These are phyloP conservation scores for Forsythia suspensa DNA, from an alignment of 257 asterid genomes.

Conservation along the genomic window DNA sequence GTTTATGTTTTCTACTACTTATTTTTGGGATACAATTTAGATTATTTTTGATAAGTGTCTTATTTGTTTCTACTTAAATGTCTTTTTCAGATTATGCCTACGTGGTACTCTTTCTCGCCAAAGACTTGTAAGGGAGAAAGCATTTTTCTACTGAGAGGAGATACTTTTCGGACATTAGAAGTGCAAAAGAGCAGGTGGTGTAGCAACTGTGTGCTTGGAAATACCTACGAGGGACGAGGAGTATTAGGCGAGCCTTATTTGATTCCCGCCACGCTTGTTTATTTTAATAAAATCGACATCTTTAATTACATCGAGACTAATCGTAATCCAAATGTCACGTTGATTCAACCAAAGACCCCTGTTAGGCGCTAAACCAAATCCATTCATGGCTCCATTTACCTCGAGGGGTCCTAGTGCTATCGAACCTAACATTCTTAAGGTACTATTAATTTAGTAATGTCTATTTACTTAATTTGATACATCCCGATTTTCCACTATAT, in stretches of 20 bases:
- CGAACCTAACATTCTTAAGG: constrained; percentile 50
- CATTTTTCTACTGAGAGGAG: constrained; percentile 38
- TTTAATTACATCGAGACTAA: constrained; percentile 17
- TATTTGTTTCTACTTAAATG: neutral
- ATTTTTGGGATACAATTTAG: neutral
- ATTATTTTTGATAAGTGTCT: neutral
- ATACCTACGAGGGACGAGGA: constrained; percentile 16
- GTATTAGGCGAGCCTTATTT: constrained; percentile 24
- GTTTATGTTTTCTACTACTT: neutral
- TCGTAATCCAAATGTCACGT: constrained; percentile 25
- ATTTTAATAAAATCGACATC: constrained; percentile 5
- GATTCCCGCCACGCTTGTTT: constrained; percentile 27
- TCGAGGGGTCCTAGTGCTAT: constrained; percentile 36
- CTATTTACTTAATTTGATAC: too few species aligned
- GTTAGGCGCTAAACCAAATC: constrained; percentile 35
- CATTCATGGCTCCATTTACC: constrained; percentile 42
- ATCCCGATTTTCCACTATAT: too few species aligned
- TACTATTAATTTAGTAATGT: neutral
- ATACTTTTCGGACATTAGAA: constrained; percentile 23
- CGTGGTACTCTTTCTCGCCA: constrained; percentile 48
- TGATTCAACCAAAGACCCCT: constrained; percentile 27
- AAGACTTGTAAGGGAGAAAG: constrained; percentile 37
- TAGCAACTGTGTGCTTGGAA: constrained; percentile 43
- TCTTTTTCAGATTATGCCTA: constrained; percentile 30
- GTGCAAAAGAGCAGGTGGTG: constrained; percentile 55